A percentile compares a stretch with the other conserved stretches of the same genome.
phyloP scores from a whole-genome alignment of 192 early-diverging fungal species.

The Gigaspora rosea region DNA sequence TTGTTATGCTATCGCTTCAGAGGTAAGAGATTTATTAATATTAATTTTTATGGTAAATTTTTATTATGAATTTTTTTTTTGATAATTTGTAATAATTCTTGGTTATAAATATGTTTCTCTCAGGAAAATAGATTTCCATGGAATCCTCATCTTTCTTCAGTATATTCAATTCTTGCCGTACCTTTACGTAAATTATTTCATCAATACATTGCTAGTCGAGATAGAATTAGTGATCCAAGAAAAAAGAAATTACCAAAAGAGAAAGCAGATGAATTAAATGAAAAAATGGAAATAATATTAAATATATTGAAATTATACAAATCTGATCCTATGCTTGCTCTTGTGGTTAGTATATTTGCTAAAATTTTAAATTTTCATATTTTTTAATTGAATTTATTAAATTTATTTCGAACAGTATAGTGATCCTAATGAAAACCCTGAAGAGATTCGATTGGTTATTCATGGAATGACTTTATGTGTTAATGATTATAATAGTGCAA shows the following conservation, averaged over 20 bases:
- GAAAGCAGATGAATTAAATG: conserved; percentile 51
- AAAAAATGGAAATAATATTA: conserved; percentile 80
- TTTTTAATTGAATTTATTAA: conserved; percentile 1
- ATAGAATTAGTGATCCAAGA: conserved; percentile 35
- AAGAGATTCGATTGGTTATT: conserved; percentile 63
- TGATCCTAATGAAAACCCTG: conserved; percentile 7
- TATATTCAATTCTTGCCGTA: conserved; percentile 59
- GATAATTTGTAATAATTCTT: background rate
- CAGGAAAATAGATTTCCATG: conserved; percentile 61
- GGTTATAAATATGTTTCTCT: background rate
- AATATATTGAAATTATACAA: conserved; percentile 76
- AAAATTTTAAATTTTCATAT: too few relatives aligned
- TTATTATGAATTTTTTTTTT: background rate
- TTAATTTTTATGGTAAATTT: background rate
- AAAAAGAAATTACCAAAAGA: conserved; percentile 54
- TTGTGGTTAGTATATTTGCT: conserved; percentile 55
- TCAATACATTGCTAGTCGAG: conserved; percentile 46
- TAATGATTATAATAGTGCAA: conserved; percentile 66
- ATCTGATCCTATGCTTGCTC: conserved; percentile 73
- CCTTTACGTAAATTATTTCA: conserved; percentile 68
- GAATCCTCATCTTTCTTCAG: conserved; percentile 62
- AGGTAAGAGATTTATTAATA: conserved; percentile 33
- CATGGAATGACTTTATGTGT: conserved; percentile 75
- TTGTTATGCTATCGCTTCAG: conserved; percentile 70
- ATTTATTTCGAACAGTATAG: background rate